These are phyloP conservation scores for Vigna nakashimae DNA, from an alignment of 306 rosid species.

Conservation along the genomic window DNA sequence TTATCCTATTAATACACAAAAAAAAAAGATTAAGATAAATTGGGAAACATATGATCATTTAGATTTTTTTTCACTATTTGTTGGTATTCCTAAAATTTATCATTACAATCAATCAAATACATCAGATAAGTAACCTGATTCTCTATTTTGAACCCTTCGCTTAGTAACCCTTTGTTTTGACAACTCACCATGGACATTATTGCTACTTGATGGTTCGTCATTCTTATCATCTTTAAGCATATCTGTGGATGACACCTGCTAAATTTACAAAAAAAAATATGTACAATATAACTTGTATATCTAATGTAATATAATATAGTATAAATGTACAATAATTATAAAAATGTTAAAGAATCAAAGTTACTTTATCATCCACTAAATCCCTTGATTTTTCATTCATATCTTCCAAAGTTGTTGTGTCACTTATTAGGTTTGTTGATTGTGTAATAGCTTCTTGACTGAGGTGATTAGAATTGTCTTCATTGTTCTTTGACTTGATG, in stretches of 20 bases:
- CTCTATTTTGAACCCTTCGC: slow-evolving; percentile 15
- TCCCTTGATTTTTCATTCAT: slow-evolving; percentile 32
- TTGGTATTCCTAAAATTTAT: neutral
- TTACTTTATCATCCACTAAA: slow-evolving; percentile 39
- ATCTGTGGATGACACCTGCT: slow-evolving; percentile 27
- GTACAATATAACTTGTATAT: neutral
- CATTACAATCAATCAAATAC: slow-evolving; percentile 5
- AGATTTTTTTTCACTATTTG: neutral
- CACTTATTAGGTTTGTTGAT: slow-evolving; percentile 2
- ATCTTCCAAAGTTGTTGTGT: slow-evolving; percentile 11
- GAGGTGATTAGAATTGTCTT: slow-evolving; percentile 26
- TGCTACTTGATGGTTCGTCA: neutral
- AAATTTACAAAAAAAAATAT: neutral
- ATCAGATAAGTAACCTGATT: neutral
- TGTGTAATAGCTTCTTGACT: slow-evolving; percentile 26
- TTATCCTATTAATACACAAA: neutral
- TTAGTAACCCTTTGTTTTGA: neutral
- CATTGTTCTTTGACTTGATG: slow-evolving; percentile 33
- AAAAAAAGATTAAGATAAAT: neutral
- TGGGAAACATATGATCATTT: neutral
- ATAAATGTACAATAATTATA: neutral
- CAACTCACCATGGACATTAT: neutral
- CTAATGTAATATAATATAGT: neutral
- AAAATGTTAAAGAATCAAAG: neutral
- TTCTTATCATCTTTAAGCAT: slow-evolving; percentile 17